Conservation (phyloP, 1,284 basidiomycete species). For the Schizopora paradoxa region DNA sequence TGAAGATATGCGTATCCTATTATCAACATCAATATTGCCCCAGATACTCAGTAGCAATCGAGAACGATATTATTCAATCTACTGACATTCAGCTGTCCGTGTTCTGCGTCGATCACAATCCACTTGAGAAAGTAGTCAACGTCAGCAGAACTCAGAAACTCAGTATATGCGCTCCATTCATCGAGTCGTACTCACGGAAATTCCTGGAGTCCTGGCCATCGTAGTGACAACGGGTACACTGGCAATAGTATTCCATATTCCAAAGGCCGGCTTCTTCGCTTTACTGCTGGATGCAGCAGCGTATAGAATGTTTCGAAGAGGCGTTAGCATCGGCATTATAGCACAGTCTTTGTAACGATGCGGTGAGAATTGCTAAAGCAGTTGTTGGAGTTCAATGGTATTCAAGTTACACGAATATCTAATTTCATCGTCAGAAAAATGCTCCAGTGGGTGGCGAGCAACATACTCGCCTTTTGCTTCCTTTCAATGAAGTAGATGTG, state of each 20-base stretch:
- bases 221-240: constrained; percentile 11
- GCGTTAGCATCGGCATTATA: constrained; percentile 15
- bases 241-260: constrained; percentile 16
- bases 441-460: no score
- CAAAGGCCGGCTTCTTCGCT: constrained; percentile 16
- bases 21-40: neutral
- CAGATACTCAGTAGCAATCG: neutral
- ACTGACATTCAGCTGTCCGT: constrained; percentile 17
- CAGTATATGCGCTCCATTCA: neutral
- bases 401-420: no score
- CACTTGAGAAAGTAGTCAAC: constrained; percentile 8
- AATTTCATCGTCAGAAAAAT: no score
- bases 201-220: constrained; percentile 16
- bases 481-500: no score
- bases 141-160: no score
- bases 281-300: no score
- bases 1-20: constrained; percentile 14
- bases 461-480: no score
- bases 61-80: no score
- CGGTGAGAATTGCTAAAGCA: no score
- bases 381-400: no score
- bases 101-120: constrained; percentile 17
- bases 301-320: constrained; percentile 7
- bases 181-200: constrained; percentile 9
- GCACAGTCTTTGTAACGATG: neutral